Evolutionary conservation across 495 filamentous ascomycete species (phyloP), one percentile per base, ranked within the genome.

Genomic region (Tuber magnatum): DNA sequence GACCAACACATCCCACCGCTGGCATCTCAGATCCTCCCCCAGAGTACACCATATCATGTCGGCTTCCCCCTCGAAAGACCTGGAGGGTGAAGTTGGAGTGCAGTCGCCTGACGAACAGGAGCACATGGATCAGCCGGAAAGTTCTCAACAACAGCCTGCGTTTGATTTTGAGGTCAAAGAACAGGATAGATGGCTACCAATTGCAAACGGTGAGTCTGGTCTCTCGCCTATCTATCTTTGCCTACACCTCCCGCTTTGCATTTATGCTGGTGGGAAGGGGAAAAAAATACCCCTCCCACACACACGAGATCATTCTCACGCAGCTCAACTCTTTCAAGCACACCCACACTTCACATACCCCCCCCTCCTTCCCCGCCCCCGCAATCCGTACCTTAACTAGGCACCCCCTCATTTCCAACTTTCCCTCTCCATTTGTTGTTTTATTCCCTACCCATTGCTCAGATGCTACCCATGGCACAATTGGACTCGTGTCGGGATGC

Each of bases 101-200:
- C 92, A 93, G 87, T 97, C 94, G 87, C 91, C 91, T 87, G 93
- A 96, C 86, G 93, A 97, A 84, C 88, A 86, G 85, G 87, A 90
- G 83, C 88, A 88, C 84, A 91, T 92, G 89, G 88, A 88, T 79
- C 86, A 89, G 81, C 87, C 89, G 85, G 90, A 91, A 82, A 80
- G 85, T 82, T 87, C 88, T 83, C 86, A 85, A 83, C 88, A 90
- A 78, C 87, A 86, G 81, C 85, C 87, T 84, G 88, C 88, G 87
- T 94, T 91, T 87, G 95, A 98, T 86, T 97, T 98, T 85, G 95
- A 99, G 86, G 96, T 99, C 85, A 99, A 99, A 87, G 95, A 99
- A 85, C 95, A 99, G 85, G 95, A 99, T 86, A 88, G 95, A 88
- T 99, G 95, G 95, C 91, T 99, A 85, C 95, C 95, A 86, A 99